Evolutionary conservation across 441 rosid genomes (phyloP), one percentile per base, ranked within the genome.

Genomic region (Hura crepitans): DNA sequence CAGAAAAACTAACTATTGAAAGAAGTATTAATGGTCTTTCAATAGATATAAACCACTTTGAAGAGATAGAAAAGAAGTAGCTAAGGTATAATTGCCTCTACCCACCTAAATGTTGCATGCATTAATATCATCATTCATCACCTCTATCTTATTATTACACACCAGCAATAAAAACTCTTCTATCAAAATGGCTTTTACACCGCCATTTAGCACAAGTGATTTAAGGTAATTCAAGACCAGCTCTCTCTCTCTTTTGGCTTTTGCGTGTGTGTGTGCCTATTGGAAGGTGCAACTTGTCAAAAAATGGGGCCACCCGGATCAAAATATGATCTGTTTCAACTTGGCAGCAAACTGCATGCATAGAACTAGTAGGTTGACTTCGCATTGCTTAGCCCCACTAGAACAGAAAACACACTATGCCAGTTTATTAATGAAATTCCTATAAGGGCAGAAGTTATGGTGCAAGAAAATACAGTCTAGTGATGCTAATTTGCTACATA

Each of bases 51-150:
- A n/a, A n/a, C n/a, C n/a, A n/a, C n/a, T n/a, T n/a, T n/a, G n/a
- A n/a, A n/a, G n/a, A n/a, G n/a, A n/a, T n/a, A n/a, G n/a, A n/a
- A n/a, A n/a, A n/a, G n/a, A n/a, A 65, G 66, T 49, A 55, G 81
- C 64, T 46, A 22, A 43, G 75, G 81, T 69, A 78, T 81, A 80
- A 84, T 82, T 79, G 84, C 81, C 68, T 56, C 78, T 31, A 65
- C 84, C 85, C 72, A 76, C 80, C 78, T 70, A 60, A 63, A 70
- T 73, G 73, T 85, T 67, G 71, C 60, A 79, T 57, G 64, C 88
- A 84, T 83, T 85, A 77, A 82, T 82, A 76, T 70, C 79, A 73
- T 31, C 81, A 49, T n/a, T n/a, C n/a, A n/a, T n/a, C 77, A 72
- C 70, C n/a, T n/a, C 79, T 53, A 76, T 80, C 84, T 74, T 71